Percentiles rank a stretch among this genome's conserved stretches.
These are phyloP conservation scores for Rhexocercosporidium sp. DNA, from an alignment of 2,329 filamentous ascomycete genomes.

Conservation along the genomic window DNA sequence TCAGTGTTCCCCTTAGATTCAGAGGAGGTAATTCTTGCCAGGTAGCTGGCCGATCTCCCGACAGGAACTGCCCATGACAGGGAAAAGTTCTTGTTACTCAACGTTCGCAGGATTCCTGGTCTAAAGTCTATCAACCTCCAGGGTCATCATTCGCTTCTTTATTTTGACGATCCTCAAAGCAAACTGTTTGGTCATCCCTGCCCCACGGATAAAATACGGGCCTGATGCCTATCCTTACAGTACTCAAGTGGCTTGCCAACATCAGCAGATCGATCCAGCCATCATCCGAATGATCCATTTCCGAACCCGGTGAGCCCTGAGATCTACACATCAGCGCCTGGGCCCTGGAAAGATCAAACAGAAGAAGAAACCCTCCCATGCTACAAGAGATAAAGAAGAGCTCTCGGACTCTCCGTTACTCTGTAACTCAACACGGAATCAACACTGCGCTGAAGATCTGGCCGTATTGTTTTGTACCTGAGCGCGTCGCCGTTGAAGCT, in stretches of 20 bases:
- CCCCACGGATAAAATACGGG: conserved; percentile 9
- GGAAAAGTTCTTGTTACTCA: conserved; percentile 11
- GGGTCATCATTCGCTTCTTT: conserved; percentile 9
- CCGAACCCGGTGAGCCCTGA: conserved; percentile 10
- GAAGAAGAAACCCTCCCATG: conserved; percentile 22
- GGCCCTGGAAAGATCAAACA: conserved; percentile 26
- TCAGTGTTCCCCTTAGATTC: conserved; percentile 34
- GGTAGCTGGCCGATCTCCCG: conserved; percentile 33
- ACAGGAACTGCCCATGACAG: conserved; percentile 28
- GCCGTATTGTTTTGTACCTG: conserved; percentile 9
- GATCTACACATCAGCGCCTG: conserved; percentile 15
- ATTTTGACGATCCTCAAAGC: conserved; percentile 10
- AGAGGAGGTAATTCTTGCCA: conserved; percentile 28
- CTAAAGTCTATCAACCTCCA: conserved; percentile 9
- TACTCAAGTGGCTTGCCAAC: conserved; percentile 6
- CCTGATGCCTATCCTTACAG: not conserved
- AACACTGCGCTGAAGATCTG: conserved; percentile 8
- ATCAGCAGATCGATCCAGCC: conserved; percentile 27
- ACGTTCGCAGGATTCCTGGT: conserved; percentile 2
- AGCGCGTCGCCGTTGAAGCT: conserved; percentile 28
- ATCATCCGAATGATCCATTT: conserved; percentile 19
- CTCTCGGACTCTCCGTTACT: conserved; percentile 3
- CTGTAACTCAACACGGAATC: conserved; percentile 26
- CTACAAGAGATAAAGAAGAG: not conserved
- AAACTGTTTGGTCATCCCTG: conserved; percentile 7